Percentiles rank a stretch among this genome's conserved stretches.
Evolutionary conservation across 192 early-diverging fungal genomes (phyloP).

Genomic region (Paraglomus occultum): DNA sequence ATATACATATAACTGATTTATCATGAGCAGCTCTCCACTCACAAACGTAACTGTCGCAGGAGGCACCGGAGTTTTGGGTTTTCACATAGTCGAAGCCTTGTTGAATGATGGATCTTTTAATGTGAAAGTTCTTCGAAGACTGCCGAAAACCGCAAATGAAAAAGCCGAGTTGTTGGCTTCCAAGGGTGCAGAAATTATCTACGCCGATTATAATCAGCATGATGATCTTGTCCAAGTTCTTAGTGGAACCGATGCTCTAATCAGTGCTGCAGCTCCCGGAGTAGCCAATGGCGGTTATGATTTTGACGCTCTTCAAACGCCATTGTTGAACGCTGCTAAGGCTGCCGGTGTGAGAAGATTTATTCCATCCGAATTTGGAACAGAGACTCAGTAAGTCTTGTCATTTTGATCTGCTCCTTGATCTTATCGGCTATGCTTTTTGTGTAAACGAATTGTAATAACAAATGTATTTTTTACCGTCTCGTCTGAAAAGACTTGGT

Average conservation of each 20-base stretch:
- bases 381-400: not conserved
- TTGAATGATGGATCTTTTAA: constrained; percentile 26
- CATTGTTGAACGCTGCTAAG: constrained; percentile 21
- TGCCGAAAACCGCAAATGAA: constrained; percentile 4
- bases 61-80: constrained; percentile 7
- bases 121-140: constrained; percentile 12
- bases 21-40: not conserved
- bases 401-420: no score
- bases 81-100: constrained; percentile 13
- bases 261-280: constrained; percentile 6
- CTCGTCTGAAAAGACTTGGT: not conserved
- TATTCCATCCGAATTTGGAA: constrained; percentile 24
- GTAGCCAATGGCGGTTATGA: no score
- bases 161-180: constrained; percentile 2
- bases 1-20: no score
- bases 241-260: constrained; percentile 13
- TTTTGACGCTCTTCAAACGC: not conserved
- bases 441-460: no score
- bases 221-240: constrained; percentile 22
- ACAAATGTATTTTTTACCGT: no score
- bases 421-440: no score
- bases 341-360: constrained; percentile 22
- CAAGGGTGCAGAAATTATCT: constrained; percentile 14
- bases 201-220: constrained; percentile 26
- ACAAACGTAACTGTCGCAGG: constrained; percentile 7